Evolutionary conservation across 192 early-diverging fungal species (phyloP).

Genomic region (Backusella circina): DNA sequence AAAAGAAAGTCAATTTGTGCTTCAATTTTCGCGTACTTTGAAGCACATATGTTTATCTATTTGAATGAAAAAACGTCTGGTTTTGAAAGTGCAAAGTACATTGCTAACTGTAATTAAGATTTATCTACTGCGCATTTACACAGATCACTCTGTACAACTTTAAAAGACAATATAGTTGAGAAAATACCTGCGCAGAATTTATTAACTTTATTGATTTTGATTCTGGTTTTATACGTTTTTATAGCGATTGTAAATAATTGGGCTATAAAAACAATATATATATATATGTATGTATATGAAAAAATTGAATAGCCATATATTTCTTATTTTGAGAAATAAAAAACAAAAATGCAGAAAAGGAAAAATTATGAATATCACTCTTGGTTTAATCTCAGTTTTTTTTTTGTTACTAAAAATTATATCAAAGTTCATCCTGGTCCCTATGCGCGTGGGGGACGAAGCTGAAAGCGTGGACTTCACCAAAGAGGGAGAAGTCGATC

Average conservation of each 20-base stretch:
- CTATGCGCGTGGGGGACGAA: too few relatives aligned
- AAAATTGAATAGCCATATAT: too few relatives aligned
- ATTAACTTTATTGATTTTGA: background rate
- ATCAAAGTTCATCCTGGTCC: too few relatives aligned
- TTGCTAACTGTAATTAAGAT: background rate
- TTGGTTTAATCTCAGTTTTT: background rate
- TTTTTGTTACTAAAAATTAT: too few relatives aligned
- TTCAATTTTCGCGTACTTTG: background rate
- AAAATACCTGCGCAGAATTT: background rate
- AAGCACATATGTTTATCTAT: background rate
- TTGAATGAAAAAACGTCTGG: background rate
- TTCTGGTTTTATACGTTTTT: background rate
- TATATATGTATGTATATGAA: too few relatives aligned
- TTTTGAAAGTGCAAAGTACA: background rate
- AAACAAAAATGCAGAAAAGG: background rate
- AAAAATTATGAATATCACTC: background rate
- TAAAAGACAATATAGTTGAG: too few relatives aligned
- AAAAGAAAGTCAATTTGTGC: background rate
- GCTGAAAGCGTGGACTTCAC: too few relatives aligned
- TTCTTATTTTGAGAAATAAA: background rate
- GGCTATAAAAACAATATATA: too few relatives aligned
- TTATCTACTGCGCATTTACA: background rate
- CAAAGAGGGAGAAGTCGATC: too few relatives aligned
- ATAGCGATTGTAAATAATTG: background rate
- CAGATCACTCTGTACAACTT: background rate